Percentiles rank a stretch among this genome's conserved stretches.
Evolutionary conservation across 179 eudicot genomes (phyloP).

Genomic region (Dionaea muscipula): DNA sequence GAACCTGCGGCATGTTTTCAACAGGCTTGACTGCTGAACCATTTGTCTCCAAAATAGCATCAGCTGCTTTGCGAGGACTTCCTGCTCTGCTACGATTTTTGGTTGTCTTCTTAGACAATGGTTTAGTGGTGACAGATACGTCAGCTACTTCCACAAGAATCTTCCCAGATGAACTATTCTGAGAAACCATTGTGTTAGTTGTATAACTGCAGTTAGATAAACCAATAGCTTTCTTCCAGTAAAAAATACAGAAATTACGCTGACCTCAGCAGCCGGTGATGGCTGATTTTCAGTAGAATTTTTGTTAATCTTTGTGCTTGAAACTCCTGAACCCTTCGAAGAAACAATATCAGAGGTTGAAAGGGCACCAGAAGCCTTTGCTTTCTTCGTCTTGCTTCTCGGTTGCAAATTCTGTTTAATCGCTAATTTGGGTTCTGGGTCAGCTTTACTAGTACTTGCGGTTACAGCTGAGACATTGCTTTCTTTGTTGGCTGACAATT

Average conservation of each 20-base stretch:
- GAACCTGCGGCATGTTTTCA: constrained; percentile 13
- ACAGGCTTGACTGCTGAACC: constrained; percentile 16
- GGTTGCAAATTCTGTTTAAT: constrained; percentile 32
- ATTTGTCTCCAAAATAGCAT: constrained; percentile 13
- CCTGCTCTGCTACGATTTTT: constrained; percentile 22
- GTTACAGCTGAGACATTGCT: constrained; percentile 13
- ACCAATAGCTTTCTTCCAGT: neutral
- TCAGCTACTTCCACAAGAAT: constrained; percentile 20
- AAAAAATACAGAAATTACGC: constrained; percentile 12
- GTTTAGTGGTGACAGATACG: constrained; percentile 20
- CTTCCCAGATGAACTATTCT: constrained; percentile 29
- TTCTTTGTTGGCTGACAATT: constrained; percentile 18
- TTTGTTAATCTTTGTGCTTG: constrained; percentile 17
- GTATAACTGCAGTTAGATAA: constrained; percentile 15
- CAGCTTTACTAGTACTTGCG: constrained; percentile 14
- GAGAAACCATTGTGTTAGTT: constrained; percentile 26
- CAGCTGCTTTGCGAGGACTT: constrained; percentile 21
- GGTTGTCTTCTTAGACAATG: constrained; percentile 21
- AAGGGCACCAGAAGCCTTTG: constrained; percentile 19
- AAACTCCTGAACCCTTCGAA: constrained; percentile 16
- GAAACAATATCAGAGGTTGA: constrained; percentile 24
- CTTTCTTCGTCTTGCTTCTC: constrained; percentile 36
- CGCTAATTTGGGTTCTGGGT: constrained; percentile 22
- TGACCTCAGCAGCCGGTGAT: constrained; percentile 32
- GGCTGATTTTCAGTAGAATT: constrained; percentile 15